Base-by-base conservation (phyloP, 2,329 filamentous ascomycete genomes). In the Pyrenophora graminea region DNA sequence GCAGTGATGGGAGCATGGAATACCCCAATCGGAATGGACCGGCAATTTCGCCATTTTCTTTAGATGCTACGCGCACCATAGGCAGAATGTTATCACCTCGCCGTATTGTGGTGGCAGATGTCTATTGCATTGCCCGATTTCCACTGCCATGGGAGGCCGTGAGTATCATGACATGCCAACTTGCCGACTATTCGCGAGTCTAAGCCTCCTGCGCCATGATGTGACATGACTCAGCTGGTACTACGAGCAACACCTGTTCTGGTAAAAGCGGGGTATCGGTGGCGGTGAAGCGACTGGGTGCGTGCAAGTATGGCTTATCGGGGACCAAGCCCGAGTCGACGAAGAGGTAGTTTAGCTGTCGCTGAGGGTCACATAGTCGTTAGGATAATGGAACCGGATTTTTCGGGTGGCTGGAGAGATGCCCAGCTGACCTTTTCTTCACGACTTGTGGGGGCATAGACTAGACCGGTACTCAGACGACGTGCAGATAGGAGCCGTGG, bases 11-110 rank as follows among this genome's bases (percentile, higher is more conserved):
- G 6, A 13, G 21, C 9, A 51, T 76, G n/a, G 75, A 77, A 45
- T 77, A 80, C 45, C 74, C 77, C 0, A 69, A 78, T 21, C 80
- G 79, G 79, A 80, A 80, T 55, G 78, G 67, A 3, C 62, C 66
- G 9, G 79, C 78, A 4, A 79, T 80, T 56, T 79, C 76, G 2
- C 65, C 61, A 1, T 77, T 68, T 38, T 76, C 74, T 2, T 66
- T 57, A 1, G 78, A 80, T 53, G 71, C 73, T 4, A 80, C 76
- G 0, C 57, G 65, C 1, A 71, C 80, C 31, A 73, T 72, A 76
- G 63, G 61, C 74, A 81, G 55, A 63, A 62, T 3, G 59, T 76
- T 6, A 70, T 72, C 1, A 55, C 71, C 1, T 51, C 70, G 0
- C 78, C 77, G 0, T 71, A 70, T 1, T 81, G 78, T 50, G 77